A percentile compares a stretch with the other conserved stretches of the same genome.
Evolutionary conservation across 768 basidiomycete genomes (phyloP).

Genomic region (Pisolithus orientalis): DNA sequence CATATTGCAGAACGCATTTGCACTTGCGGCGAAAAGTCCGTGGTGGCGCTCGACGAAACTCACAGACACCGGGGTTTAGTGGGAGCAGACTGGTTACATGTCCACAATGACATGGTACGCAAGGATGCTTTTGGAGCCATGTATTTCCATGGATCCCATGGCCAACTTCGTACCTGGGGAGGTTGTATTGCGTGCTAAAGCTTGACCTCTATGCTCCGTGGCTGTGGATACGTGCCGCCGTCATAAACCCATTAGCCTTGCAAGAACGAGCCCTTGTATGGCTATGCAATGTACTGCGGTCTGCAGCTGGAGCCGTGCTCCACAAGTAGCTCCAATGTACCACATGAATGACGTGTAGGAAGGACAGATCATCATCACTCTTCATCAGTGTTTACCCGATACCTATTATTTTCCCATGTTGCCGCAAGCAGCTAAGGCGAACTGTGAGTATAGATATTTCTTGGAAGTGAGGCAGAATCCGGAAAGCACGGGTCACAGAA

Average conservation of each 20-base stretch:
- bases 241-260: not conserved
- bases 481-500: too few species aligned
- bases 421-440: too few species aligned
- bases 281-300: constrained; percentile 4
- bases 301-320: constrained; percentile 15
- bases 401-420: too few species aligned
- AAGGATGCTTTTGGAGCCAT: not conserved
- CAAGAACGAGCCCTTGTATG: not conserved
- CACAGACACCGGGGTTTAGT: constrained; percentile 57
- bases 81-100: constrained; percentile 57
- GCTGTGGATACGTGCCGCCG: constrained; percentile 1
- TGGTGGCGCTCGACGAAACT: constrained; percentile 59
- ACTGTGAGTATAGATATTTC: too few species aligned
- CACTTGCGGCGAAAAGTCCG: constrained; percentile 54
- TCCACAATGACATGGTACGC: constrained; percentile 44
- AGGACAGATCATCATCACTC: too few species aligned
- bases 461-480: too few species aligned
- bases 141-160: not conserved
- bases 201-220: not conserved
- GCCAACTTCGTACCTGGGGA: constrained; percentile 48
- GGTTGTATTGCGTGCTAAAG: not conserved
- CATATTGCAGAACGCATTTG: constrained; percentile 66
- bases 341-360: too few species aligned
- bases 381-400: too few species aligned
- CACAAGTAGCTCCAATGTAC: constrained; percentile 23